These are phyloP conservation scores for Rhododendron simsii DNA, from an alignment of 148 eudicot species.

Conservation along the genomic window DNA sequence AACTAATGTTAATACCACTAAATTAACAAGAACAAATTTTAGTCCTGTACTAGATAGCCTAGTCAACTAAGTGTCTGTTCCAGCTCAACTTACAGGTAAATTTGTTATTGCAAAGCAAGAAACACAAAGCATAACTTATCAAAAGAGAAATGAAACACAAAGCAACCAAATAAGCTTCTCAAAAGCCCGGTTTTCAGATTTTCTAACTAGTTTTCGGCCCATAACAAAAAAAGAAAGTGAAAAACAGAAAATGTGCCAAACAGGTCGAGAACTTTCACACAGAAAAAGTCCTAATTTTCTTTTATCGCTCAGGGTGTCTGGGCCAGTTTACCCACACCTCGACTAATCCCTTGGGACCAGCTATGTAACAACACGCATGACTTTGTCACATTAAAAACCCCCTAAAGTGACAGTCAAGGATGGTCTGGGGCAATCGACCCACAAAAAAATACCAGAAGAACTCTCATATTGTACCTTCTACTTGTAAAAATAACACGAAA, in stretches of 20 bases:
- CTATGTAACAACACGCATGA: not conserved
- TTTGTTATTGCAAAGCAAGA: not conserved
- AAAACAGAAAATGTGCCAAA: not conserved
- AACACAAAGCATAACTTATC: not conserved
- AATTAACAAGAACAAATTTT: not conserved
- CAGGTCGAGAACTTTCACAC: not conserved
- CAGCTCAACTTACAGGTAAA: not conserved
- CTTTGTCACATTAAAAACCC: not conserved
- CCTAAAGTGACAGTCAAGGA: not conserved
- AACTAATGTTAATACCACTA: not conserved
- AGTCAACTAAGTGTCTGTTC: not conserved
- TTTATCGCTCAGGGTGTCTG: not conserved
- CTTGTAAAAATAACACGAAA: not conserved
- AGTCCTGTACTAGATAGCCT: not conserved
- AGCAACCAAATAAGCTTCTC: not conserved
- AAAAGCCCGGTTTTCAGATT: not conserved
- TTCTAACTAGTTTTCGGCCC: not conserved
- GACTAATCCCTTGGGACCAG: not conserved
- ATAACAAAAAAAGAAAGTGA: not conserved
- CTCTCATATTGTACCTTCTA: not conserved
- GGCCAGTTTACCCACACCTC: not conserved
- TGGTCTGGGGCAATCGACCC: not conserved
- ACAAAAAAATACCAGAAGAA: not conserved
- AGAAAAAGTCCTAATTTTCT: not conserved
- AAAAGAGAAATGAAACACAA: not conserved